Conservation (phyloP, 225 moss, liverwort and hornwort genomes). For the Sphagnum contortum region DNA sequence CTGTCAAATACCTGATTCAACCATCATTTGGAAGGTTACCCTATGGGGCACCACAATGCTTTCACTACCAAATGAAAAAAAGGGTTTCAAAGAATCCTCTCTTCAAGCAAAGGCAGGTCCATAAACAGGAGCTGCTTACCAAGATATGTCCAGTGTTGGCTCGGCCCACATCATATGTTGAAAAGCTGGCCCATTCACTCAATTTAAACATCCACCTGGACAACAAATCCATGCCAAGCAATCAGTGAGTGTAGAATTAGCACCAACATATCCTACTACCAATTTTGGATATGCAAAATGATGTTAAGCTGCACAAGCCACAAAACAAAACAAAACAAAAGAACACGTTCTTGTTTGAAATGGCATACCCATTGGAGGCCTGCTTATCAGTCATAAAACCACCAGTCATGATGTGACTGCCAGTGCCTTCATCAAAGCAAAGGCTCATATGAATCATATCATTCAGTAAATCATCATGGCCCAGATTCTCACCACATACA, state of each 20-base stretch:
- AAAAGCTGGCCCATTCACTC: slow-evolving; percentile 91
- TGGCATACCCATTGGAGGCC: slow-evolving; percentile 74
- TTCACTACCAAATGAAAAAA: neutral
- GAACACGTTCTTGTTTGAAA: no score
- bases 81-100: no score
- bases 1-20: slow-evolving; percentile 78
- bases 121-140: slow-evolving; percentile 21
- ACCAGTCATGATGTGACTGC: slow-evolving; percentile 86
- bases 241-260: no score
- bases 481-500: slow-evolving; percentile 85
- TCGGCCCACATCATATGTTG: slow-evolving; percentile 79
- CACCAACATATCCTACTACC: no score
- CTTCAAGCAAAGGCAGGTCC: no score
- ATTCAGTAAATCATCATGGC: slow-evolving; percentile 61
- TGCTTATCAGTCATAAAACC: slow-evolving; percentile 96
- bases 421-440: slow-evolving; percentile 98
- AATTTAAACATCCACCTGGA: slow-evolving; percentile 98
- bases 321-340: no score
- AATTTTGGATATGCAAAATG: no score
- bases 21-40: neutral
- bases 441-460: slow-evolving; percentile 97
- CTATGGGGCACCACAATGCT: neutral
- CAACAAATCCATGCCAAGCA: neutral
- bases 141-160: slow-evolving; percentile 84
- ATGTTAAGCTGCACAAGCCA: no score